Evolutionary conservation across 2,329 filamentous ascomycete species (phyloP).

Genomic region (Ascochyta viciae-villosae): DNA sequence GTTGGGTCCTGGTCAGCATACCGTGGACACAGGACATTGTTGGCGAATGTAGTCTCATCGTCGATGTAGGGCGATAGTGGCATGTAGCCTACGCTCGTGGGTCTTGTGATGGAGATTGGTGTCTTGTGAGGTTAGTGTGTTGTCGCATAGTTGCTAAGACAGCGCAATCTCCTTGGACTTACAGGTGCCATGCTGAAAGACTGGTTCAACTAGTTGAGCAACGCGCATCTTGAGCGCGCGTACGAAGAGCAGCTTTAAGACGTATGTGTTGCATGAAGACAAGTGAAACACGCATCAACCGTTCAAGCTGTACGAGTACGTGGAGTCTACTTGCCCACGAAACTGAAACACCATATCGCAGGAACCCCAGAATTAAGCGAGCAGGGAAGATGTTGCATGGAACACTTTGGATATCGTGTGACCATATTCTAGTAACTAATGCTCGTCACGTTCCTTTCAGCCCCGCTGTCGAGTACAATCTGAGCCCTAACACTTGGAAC

Average conservation of each 20-base stretch:
- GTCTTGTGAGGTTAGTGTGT: slow-evolving; percentile 31
- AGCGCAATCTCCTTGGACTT: slow-evolving; percentile 30
- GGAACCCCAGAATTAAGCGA: slow-evolving; percentile 6
- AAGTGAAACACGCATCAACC: slow-evolving; percentile 36
- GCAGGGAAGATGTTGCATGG: slow-evolving; percentile 20
- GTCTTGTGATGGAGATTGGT: slow-evolving; percentile 21
- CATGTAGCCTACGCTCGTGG: slow-evolving; percentile 31
- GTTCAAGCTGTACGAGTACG: slow-evolving; percentile 1
- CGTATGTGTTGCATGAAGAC: slow-evolving; percentile 15
- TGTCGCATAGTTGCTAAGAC: slow-evolving; percentile 21
- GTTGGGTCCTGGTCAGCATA: slow-evolving; percentile 42
- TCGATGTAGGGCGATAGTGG: slow-evolving; percentile 39
- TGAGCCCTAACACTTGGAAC: slow-evolving; percentile 32
- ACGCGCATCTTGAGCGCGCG: slow-evolving; percentile 4
- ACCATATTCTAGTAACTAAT: slow-evolving; percentile 44
- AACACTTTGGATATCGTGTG: slow-evolving; percentile 35
- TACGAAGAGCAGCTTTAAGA: slow-evolving; percentile 12
- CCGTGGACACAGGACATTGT: slow-evolving; percentile 39
- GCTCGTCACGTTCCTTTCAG: slow-evolving; percentile 42
- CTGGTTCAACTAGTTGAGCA: slow-evolving; percentile 6
- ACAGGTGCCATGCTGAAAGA: slow-evolving; percentile 34
- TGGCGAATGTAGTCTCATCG: slow-evolving; percentile 30
- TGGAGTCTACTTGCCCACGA: slow-evolving; percentile 19
- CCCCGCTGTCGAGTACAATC: slow-evolving; percentile 44
- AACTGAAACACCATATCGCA: slow-evolving; percentile 37